Percentiles rank a stretch among this genome's conserved stretches.
These are phyloP conservation scores for Liquidambar formosana DNA, from an alignment of 164 flowering plant species.

Conservation along the genomic window DNA sequence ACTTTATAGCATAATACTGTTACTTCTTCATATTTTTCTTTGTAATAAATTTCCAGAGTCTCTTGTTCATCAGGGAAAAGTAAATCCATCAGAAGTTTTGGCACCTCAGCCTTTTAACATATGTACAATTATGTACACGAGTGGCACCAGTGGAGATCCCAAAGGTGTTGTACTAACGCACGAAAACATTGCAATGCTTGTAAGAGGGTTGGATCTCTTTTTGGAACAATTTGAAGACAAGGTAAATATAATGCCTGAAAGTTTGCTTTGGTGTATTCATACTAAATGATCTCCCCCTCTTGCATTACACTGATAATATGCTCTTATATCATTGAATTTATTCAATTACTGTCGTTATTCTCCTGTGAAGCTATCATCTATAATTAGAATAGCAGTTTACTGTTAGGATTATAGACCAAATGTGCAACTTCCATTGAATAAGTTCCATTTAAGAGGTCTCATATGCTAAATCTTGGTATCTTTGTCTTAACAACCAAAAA, in stretches of 20 bases:
- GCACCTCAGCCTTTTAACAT: conserved; percentile 62
- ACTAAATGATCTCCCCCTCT: background rate
- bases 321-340: background rate
- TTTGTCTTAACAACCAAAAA: too few species aligned
- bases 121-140: conserved; percentile 95
- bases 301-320: background rate
- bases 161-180: conserved; percentile 93
- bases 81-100: conserved; percentile 45
- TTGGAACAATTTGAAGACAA: conserved; percentile 93
- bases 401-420: too few species aligned
- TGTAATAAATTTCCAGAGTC: background rate
- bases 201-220: conserved; percentile 71
- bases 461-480: too few species aligned
- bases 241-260: conserved; percentile 35
- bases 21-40: background rate
- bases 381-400: too few species aligned
- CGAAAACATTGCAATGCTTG: conserved; percentile 51
- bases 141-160: conserved; percentile 97
- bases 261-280: background rate
- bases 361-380: too few species aligned
- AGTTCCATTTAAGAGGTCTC: too few species aligned
- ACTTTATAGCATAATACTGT: background rate
- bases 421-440: too few species aligned
- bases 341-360: background rate
- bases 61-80: conserved; percentile 58